Conservation (phyloP, 768 basidiomycete species). For the Rhodocollybia butyracea region DNA sequence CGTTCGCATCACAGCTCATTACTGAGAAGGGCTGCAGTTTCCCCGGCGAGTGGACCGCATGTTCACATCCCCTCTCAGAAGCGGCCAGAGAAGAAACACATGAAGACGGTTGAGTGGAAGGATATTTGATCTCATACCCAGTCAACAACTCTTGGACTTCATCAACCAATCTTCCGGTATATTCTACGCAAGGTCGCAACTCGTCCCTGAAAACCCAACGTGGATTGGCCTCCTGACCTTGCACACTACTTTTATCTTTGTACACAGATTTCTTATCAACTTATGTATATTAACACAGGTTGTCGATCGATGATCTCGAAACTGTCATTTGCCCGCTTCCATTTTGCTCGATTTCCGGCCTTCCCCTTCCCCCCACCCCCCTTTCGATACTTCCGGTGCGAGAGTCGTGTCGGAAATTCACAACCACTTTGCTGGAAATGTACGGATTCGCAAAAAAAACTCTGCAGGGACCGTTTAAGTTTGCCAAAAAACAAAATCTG, state of each 20-base stretch:
- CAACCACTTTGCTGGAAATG: background rate
- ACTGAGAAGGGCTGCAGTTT: background rate
- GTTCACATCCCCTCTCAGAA: constrained; percentile 8
- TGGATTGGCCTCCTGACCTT: background rate
- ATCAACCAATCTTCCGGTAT: background rate
- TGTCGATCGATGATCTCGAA: background rate
- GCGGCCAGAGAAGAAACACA: background rate
- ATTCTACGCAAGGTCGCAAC: background rate
- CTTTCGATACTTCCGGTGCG: background rate
- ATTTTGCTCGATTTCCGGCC: background rate
- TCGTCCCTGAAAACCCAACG: background rate
- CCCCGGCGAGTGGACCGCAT: constrained; percentile 5
- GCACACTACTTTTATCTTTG: background rate
- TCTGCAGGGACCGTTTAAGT: background rate
- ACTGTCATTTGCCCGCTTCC: background rate
- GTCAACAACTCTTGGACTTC: background rate
- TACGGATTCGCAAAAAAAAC: background rate
- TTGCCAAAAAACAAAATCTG: background rate
- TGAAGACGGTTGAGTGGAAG: background rate
- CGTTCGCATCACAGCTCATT: constrained; percentile 10
- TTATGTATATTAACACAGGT: background rate
- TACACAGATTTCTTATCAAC: background rate
- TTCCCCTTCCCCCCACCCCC: background rate
- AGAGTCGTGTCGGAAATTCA: constrained; percentile 7
- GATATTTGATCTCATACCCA: background rate